Evolutionary conservation across 257 asterid species (phyloP).

Genomic region (Ballota nigra): DNA sequence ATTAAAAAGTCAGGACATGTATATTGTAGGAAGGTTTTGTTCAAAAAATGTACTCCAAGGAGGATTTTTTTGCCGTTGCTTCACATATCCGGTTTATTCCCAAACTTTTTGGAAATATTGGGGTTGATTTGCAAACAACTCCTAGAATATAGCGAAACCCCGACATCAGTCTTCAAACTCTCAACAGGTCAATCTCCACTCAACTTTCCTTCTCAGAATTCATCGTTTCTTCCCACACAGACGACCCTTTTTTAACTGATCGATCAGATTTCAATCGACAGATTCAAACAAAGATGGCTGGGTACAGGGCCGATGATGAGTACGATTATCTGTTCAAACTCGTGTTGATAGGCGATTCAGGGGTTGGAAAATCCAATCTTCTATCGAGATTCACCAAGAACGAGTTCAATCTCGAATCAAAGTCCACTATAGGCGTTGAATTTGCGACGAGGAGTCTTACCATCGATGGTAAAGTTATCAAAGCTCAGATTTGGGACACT

Average conservation of each 20-base stretch:
- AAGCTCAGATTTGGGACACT: slow-evolving; percentile 83
- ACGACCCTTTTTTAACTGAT: not conserved
- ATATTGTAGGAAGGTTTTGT: too few species aligned
- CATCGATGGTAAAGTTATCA: slow-evolving; percentile 56
- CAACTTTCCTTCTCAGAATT: slow-evolving; percentile 16
- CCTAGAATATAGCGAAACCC: slow-evolving; percentile 40
- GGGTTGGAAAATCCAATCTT: slow-evolving; percentile 71
- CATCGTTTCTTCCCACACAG: slow-evolving; percentile 2
- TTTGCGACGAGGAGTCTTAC: slow-evolving; percentile 58
- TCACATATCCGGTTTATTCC: not conserved
- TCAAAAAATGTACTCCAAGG: too few species aligned
- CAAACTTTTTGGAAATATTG: not conserved
- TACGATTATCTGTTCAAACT: slow-evolving; percentile 62
- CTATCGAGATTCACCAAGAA: slow-evolving; percentile 65
- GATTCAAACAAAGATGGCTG: slow-evolving; percentile 39
- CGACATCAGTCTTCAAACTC: slow-evolving; percentile 33
- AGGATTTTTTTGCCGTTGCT: not conserved
- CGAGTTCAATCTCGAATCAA: slow-evolving; percentile 67
- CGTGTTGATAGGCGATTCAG: slow-evolving; percentile 71
- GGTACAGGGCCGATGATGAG: slow-evolving; percentile 57
- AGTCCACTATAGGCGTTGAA: slow-evolving; percentile 66
- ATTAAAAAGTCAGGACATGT: too few species aligned
- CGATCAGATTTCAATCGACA: not conserved
- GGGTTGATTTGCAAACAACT: not conserved
- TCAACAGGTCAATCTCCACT: slow-evolving; percentile 22